These are phyloP conservation scores for Oehlia diaphana DNA, from an alignment of 192 early-diverging fungal species.

Conservation along the genomic window DNA sequence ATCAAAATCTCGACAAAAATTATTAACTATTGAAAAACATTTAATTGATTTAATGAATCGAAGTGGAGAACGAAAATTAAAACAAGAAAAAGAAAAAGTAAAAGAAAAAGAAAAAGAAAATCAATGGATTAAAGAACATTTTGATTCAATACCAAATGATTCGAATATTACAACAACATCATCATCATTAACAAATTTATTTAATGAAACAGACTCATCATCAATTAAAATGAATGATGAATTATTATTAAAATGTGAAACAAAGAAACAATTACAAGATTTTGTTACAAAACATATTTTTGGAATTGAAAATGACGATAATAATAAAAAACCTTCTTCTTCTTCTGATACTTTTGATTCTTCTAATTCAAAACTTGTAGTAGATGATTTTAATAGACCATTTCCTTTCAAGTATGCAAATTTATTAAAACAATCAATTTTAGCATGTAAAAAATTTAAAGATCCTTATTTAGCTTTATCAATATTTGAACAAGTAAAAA, in stretches of 20 bases:
- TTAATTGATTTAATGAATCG: background rate
- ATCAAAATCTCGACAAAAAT: background rate
- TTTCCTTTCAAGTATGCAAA: background rate
- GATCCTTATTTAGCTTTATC: conserved; percentile 47
- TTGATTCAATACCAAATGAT: background rate
- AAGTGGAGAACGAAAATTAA: background rate
- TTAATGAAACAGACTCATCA: background rate
- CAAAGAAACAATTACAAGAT: background rate
- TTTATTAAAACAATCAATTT: conserved; percentile 12
- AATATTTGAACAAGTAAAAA: conserved; percentile 45
- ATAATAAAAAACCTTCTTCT: background rate
- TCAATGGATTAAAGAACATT: background rate
- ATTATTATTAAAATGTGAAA: conserved; percentile 9
- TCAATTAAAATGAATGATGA: background rate
- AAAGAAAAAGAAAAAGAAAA: background rate
- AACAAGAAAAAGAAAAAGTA: background rate
- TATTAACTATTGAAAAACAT: conserved; percentile 13
- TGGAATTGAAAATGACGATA: background rate
- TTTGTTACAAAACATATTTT: conserved; percentile 7
- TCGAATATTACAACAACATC: background rate
- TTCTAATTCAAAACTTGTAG: background rate
- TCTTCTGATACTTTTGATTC: background rate
- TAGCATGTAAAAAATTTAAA: conserved; percentile 11
- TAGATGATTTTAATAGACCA: background rate
- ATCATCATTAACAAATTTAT: background rate